Percentiles rank a stretch among this genome's conserved stretches.
phyloP scores from a whole-genome alignment of 192 early-diverging fungal species.

The Coemansia sp. region DNA sequence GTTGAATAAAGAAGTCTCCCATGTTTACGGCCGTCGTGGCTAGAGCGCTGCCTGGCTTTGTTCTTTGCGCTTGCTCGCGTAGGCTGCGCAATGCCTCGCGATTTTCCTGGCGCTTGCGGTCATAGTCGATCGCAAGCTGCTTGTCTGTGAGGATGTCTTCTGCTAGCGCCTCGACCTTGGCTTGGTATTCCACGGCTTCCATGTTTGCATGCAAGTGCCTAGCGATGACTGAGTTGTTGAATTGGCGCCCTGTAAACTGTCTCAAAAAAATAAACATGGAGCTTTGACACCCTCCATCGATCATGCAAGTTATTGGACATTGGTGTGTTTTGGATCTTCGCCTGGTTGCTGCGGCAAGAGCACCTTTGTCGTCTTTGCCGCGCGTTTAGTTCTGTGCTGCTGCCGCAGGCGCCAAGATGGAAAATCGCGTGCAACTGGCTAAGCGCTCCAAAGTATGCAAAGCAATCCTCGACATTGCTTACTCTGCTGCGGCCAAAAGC shows the following conservation, averaged over 20 bases:
- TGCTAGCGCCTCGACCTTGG: constrained; percentile 37
- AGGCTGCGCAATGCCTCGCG: constrained; percentile 39
- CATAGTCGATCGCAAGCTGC: constrained; percentile 43
- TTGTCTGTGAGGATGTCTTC: constrained; percentile 52
- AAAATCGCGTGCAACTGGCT: too few species aligned
- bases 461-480: background rate
- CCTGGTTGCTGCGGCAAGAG: background rate
- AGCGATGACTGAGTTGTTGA: background rate
- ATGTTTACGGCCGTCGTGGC: constrained; percentile 46
- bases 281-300: too few species aligned
- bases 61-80: constrained; percentile 16
- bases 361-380: background rate
- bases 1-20: constrained; percentile 54
- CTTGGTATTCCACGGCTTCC: constrained; percentile 40
- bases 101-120: constrained; percentile 44
- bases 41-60: constrained; percentile 19
- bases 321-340: background rate
- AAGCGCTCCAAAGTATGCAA: background rate
- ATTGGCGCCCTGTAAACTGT: too few species aligned
- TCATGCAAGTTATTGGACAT: too few species aligned
- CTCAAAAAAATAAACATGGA: too few species aligned
- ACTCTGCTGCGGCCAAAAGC: background rate
- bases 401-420: background rate
- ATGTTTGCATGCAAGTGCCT: background rate
- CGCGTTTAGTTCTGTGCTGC: background rate